These are phyloP conservation scores for Solanum piurae DNA, from an alignment of 257 asterid species.

Conservation along the genomic window DNA sequence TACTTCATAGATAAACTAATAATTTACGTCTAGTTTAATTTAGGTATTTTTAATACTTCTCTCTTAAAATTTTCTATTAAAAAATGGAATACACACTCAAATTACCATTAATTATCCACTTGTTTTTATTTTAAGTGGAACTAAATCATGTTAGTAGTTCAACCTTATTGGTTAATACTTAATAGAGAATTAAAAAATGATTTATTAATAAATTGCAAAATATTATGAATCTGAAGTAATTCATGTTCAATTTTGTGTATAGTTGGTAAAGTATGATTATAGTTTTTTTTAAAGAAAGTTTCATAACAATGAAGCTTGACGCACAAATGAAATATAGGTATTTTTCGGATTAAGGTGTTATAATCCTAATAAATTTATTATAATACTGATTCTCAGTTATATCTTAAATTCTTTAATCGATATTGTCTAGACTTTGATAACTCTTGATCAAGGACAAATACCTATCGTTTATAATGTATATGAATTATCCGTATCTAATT, in stretches of 20 bases:
- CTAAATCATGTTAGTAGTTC: no score
- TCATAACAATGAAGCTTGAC: neutral
- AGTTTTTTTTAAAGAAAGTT: no score
- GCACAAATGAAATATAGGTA: neutral
- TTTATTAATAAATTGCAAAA: neutral
- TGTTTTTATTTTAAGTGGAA: no score
- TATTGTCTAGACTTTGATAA: neutral
- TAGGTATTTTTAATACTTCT: no score
- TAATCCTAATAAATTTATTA: no score
- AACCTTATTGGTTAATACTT: no score
- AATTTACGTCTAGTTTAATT: no score
- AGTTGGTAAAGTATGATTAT: neutral
- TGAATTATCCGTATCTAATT: neutral
- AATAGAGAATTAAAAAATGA: neutral
- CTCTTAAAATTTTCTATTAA: no score
- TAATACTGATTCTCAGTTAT: neutral
- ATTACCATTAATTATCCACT: no score
- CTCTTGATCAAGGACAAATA: neutral
- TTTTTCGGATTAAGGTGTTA: neutral
- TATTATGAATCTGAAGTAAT: neutral
- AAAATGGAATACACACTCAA: no score
- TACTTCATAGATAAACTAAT: no score
- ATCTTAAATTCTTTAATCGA: neutral
- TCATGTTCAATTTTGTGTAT: neutral
- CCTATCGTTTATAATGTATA: neutral